Evolutionary conservation across 2,329 filamentous ascomycete genomes (phyloP), one percentile per base, ranked within the genome.

Genomic region (Aspergillus persii): DNA sequence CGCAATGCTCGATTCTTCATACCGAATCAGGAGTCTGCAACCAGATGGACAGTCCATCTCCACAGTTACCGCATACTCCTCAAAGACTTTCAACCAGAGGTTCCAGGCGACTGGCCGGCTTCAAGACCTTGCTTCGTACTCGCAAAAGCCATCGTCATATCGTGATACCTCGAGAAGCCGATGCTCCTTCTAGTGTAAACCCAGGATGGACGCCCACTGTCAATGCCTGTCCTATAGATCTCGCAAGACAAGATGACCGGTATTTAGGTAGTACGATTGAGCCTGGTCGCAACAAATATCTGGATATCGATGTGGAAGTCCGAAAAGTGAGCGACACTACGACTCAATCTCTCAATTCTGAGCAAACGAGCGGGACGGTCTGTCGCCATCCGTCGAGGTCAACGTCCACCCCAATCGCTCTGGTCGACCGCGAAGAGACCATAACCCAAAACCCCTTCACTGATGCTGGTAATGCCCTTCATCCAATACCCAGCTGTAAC

Each of bases 281-380:
- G 2, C n/a, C 23, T 26, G 30, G 29, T 26, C 23, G 23, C 15
- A 44, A 23, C 55, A 26, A 30, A 8, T 23, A 54, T 41, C n/a
- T 51, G 18, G 44, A 52, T 15, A 46, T 50, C 27, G 30, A 44
- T 52, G 18, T 41, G n/a, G 62, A 69, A 27, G 41, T 59, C 8
- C 71, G 74, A 11, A 72, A 72, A 47, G 65, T 69, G 39, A 77
- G 75, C 59, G 68, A 69, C 48, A 68, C 71, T 50, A 74, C 68
- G 1, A 60, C 67, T 0, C 53, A 66, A 18, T 76, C 75, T 11
- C 67, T 68, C 23, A 62, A 67, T 31, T 76, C 76, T 3, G 67
- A 69, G n/a, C 60, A 60, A n/a, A 76, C 71, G 6, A 68, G 58
- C 15, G 58, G 53, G 12, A 78, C 74, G 36, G 69, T 77, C n/a